Evolutionary conservation across 202 grass and related monocot species (phyloP).

Genomic region (Elaeis oleifera): DNA sequence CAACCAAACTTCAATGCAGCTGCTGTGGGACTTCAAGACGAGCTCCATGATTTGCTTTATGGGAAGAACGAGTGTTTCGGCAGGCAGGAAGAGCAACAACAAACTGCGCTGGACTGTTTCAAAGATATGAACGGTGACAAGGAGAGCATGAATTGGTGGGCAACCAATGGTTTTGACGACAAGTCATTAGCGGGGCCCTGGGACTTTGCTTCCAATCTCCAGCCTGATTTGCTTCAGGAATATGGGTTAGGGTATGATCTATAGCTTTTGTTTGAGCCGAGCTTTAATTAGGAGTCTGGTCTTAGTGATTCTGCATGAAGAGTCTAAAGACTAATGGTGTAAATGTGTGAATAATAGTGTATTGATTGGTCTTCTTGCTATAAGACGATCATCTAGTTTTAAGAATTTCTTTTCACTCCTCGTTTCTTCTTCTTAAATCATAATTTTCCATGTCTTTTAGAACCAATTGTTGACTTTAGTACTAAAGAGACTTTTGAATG

Average conservation of each 20-base stretch:
- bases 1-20: conserved; percentile 12
- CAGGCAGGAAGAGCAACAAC: conserved; percentile 1
- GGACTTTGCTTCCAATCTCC: conserved; percentile 15
- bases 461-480: neutral
- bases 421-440: no score
- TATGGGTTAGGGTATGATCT: conserved; percentile 7
- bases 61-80: conserved; percentile 9
- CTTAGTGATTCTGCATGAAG: neutral
- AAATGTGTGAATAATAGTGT: neutral
- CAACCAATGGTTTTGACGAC: conserved; percentile 19
- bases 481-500: neutral
- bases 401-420: neutral
- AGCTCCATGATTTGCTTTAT: conserved; percentile 23
- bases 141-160: conserved; percentile 27
- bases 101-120: conserved; percentile 9
- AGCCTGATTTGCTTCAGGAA: conserved; percentile 30
- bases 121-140: conserved; percentile 13
- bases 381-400: neutral
- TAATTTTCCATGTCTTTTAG: no score
- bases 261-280: neutral
- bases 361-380: neutral
- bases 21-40: conserved; percentile 12
- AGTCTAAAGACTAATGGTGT: conserved; percentile 8
- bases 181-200: conserved; percentile 2
- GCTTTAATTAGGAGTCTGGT: neutral